These are phyloP conservation scores for Phytophthora cajani DNA, from an alignment of 352 stramenopile species.

Conservation along the genomic window DNA sequence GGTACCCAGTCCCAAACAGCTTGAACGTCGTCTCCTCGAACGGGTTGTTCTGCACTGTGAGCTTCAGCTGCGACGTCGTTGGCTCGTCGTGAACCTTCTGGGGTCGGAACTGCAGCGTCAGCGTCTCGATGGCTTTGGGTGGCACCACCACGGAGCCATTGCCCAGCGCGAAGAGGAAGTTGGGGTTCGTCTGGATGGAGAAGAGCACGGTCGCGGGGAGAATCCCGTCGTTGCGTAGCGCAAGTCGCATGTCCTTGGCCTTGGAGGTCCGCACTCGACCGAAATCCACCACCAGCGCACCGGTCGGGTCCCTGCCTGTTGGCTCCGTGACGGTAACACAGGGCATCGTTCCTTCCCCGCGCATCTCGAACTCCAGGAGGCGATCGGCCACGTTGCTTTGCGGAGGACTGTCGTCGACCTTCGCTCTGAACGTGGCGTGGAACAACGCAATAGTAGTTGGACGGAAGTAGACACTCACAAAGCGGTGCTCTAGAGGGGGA, in stretches of 20 bases:
- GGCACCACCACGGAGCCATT: constrained; percentile 83
- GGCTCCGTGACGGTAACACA: constrained; percentile 92
- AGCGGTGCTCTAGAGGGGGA: constrained; percentile 93
- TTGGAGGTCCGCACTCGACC: constrained; percentile 82
- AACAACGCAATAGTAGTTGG: constrained; percentile 89
- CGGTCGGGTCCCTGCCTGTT: constrained; percentile 59
- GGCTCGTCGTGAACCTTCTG: constrained; percentile 76
- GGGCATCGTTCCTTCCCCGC: constrained; percentile 93
- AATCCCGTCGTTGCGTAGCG: constrained; percentile 93
- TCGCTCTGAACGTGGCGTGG: constrained; percentile 77
- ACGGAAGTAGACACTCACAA: constrained; percentile 95
- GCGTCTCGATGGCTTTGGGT: constrained; percentile 63
- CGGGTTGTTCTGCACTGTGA: constrained; percentile 92
- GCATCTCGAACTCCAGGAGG: constrained; percentile 89
- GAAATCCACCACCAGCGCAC: constrained; percentile 83
- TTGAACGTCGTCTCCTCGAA: constrained; percentile 89
- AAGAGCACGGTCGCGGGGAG: constrained; percentile 93
- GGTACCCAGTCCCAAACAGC: constrained; percentile 76
- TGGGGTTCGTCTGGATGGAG: constrained; percentile 78
- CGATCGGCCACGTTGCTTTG: constrained; percentile 37
- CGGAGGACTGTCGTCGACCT: constrained; percentile 78
- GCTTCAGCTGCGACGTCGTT: constrained; percentile 61
- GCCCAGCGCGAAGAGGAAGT: constrained; percentile 73
- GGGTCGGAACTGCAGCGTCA: constrained; percentile 87
- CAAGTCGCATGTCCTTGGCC: constrained; percentile 61